These are phyloP conservation scores for Colletotrichum cereale DNA, from an alignment of 2,329 filamentous ascomycete species.

Conservation along the genomic window DNA sequence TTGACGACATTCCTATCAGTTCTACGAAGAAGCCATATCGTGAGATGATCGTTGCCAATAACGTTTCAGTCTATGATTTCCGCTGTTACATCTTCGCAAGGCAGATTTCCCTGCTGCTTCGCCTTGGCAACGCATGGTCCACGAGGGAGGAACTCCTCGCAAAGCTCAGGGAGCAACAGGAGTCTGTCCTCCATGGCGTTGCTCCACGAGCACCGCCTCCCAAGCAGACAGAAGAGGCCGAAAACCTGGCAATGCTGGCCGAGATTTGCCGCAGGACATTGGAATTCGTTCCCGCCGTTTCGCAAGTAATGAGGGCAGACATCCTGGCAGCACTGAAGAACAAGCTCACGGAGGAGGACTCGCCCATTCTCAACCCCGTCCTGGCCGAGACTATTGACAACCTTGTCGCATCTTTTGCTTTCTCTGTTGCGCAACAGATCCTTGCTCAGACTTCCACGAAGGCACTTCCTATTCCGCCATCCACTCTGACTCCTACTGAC, in stretches of 20 bases:
- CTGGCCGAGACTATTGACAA: slow-evolving; percentile 74
- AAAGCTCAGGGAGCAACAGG: slow-evolving; percentile 73
- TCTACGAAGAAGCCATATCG: slow-evolving; percentile 84
- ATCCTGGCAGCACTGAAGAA: slow-evolving; percentile 70
- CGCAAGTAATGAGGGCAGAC: slow-evolving; percentile 84
- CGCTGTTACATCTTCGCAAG: slow-evolving; percentile 92
- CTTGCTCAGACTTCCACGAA: slow-evolving; percentile 80
- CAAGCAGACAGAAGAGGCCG: slow-evolving; percentile 69
- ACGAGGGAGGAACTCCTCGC: slow-evolving; percentile 72
- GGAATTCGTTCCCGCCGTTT: slow-evolving; percentile 85
- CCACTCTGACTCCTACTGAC: slow-evolving; percentile 61
- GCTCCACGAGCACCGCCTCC: slow-evolving; percentile 64
- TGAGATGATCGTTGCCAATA: slow-evolving; percentile 91
- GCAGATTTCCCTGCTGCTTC: slow-evolving; percentile 84
- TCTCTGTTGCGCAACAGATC: slow-evolving; percentile 81
- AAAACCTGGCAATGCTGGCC: slow-evolving; percentile 84
- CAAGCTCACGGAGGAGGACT: slow-evolving; percentile 47
- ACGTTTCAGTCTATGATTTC: slow-evolving; percentile 97
- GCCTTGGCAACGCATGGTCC: slow-evolving; percentile 81
- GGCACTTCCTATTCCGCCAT: slow-evolving; percentile 74
- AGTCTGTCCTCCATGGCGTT: slow-evolving; percentile 68
- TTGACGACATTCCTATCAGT: slow-evolving; percentile 72
- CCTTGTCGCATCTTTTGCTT: slow-evolving; percentile 82
- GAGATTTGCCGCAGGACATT: slow-evolving; percentile 87
- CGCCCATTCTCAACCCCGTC: slow-evolving; percentile 49